Base-by-base conservation (phyloP, 1,284 basidiomycete genomes). In the Athelia sp. region DNA sequence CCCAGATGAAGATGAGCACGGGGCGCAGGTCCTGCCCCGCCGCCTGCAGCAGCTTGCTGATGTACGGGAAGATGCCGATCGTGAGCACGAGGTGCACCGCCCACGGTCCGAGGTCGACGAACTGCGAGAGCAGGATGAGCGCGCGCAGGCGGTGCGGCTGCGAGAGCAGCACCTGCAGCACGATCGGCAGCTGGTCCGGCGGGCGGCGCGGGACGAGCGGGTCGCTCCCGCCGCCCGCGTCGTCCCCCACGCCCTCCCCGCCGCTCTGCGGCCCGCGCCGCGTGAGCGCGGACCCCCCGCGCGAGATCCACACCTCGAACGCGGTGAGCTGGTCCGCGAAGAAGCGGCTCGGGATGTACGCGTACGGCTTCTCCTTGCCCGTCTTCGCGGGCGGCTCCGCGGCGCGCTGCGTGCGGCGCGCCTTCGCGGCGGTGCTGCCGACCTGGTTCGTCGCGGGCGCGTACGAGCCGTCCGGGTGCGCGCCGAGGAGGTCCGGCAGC, bases 1-100 rank as follows among this genome's bases (percentile, higher is more conserved):
- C 92, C 97, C 97, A 99, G 54, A 99, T 98, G 72, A 98, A 99
- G 58, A 99, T 98, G 26, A 99, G 77, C n/a, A 99, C 95, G 1
- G 97, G 96, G 46, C 94, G 90, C 24, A 99, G 80, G 62, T 99
- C 96, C 54, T 89, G 87, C 0, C 93, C 93, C 0, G 95, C 94
- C 0, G 94, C 94, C 68, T 97, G 95, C 2, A 99, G 78, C 4
- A 99, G 80, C 62, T 97, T 96, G 54, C 94, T 93, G 43, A 98
- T 98, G 64, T 99, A 99, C 2, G 97, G 97, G 72, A 98, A 99
- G 62, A 99, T 98, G 18, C 96, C 96, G 60, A 99, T 98, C n/a
- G 92, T 92, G 32, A 99, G 78, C 6, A 97, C 94, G 34, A 98
- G 83, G 58, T 98, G 91, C 50, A 99, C 97, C 0, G 97, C 96